Percentiles rank a stretch among this genome's conserved stretches.
phyloP scores from a whole-genome alignment of 345 rosid genomes.

The Hibiscus mutabilis region DNA sequence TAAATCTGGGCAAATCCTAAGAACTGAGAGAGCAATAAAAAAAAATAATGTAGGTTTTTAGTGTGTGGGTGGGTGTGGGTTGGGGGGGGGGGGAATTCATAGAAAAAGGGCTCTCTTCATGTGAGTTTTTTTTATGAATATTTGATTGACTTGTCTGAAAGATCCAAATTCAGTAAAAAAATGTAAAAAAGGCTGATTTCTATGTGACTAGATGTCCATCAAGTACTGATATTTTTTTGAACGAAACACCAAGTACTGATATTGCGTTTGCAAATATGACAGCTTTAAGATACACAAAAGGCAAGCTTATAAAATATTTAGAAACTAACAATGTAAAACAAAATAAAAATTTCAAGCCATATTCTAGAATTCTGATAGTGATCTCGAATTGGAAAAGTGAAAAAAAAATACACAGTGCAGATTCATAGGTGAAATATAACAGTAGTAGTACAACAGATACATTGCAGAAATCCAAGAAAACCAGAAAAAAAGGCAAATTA shows the following conservation, averaged over 20 bases:
- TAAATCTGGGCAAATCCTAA: too few relatives aligned
- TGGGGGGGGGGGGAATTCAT: not conserved
- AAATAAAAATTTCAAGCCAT: not conserved
- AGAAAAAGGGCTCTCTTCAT: not conserved
- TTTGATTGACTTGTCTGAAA: slow-evolving; percentile 32
- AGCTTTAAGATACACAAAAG: slow-evolving; percentile 20
- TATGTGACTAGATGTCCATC: slow-evolving; percentile 12
- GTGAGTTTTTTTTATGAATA: not conserved
- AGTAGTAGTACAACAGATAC: slow-evolving; percentile 17
- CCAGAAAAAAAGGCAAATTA: slow-evolving; percentile 10
- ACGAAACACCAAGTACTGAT: not conserved
- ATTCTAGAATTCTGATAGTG: slow-evolving; percentile 9
- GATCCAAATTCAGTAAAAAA: slow-evolving; percentile 16
- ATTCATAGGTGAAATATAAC: slow-evolving; percentile 12
- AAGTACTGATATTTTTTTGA: not conserved
- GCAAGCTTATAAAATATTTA: slow-evolving; percentile 2
- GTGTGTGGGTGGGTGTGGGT: not conserved
- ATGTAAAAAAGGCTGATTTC: slow-evolving; percentile 20
- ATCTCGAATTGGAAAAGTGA: not conserved
- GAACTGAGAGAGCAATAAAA: too few relatives aligned
- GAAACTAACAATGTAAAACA: not conserved
- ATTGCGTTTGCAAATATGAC: not conserved
- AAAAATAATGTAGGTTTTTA: not conserved
- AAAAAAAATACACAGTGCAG: slow-evolving; percentile 11
- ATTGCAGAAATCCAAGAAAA: slow-evolving; percentile 40